Percentiles rank a stretch among this genome's conserved stretches.
phyloP scores from a whole-genome alignment of 164 flowering plant species.

The Aristolochia contorta region DNA sequence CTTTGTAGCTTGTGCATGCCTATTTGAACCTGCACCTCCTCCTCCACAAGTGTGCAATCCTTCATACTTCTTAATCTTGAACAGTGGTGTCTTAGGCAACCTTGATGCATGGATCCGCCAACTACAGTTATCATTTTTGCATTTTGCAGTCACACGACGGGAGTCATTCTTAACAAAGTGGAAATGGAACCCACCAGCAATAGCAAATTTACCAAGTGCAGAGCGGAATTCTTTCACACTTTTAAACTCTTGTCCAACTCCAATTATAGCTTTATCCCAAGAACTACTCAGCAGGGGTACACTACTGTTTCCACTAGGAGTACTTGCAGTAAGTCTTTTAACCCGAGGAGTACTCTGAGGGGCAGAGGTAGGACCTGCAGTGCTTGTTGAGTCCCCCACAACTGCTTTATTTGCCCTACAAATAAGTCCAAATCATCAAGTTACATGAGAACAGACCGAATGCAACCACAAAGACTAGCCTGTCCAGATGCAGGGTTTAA shows the following conservation, averaged over 20 bases:
- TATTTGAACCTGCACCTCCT: constrained; percentile 35
- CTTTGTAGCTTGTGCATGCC: constrained; percentile 42
- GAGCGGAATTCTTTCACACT: constrained; percentile 65
- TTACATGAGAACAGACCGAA: no score
- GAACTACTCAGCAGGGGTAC: constrained; percentile 25
- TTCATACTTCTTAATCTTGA: constrained; percentile 48
- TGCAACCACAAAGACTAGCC: no score
- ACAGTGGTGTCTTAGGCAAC: constrained; percentile 40
- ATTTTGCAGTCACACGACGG: constrained; percentile 55
- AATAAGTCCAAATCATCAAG: no score
- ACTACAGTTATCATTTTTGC: constrained; percentile 54
- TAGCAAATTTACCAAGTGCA: constrained; percentile 61
- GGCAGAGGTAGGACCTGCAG: constrained; percentile 2
- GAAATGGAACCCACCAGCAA: constrained; percentile 60
- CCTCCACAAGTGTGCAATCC: constrained; percentile 65
- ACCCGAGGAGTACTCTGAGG: neutral
- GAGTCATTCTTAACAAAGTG: constrained; percentile 55
- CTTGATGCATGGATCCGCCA: constrained; percentile 78
- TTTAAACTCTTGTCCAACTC: constrained; percentile 65
- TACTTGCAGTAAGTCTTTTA: neutral
- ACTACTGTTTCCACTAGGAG: constrained; percentile 4
- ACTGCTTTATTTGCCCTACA: constrained; percentile 3
- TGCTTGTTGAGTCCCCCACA: constrained; percentile 5
- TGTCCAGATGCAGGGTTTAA: no score
- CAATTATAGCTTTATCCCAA: constrained; percentile 57